Base-by-base conservation (phyloP, 2,329 filamentous ascomycete species). In the Knoxdaviesia proteae region DNA sequence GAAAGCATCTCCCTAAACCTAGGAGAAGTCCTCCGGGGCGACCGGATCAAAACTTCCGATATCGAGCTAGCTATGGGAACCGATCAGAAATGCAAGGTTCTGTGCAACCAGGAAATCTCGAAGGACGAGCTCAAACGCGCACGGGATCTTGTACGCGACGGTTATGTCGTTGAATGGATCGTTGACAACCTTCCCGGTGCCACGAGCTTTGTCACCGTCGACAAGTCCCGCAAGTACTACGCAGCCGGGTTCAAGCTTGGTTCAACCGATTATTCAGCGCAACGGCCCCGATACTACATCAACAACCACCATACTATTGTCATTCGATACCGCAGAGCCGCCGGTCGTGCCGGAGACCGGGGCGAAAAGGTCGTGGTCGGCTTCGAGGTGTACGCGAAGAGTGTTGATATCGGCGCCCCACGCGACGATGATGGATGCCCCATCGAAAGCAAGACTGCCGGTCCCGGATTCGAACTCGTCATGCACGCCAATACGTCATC, bases 121-220 rank as follows among this genome's bases (percentile, higher is more conserved):
- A 68, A 72, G 36, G 64, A 66, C 39, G 79, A 77, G 39, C 58
- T 92, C 45, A 68, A 70, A 50, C 71, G 74, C 54, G 80, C 81
- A 5, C 72, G 71, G 50, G 67, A 86, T 47, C 61, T 93, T 52
- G 77, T 93, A 36, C 71, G 70, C 47, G 72, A 86, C 42, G 82
- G 80, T 34, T 92, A 90, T 56, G 76, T 90, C n/a, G 77, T 78
- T 2, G 84, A 93, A 58, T 93, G 84, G 86, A 92, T 93, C 50
- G 80, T 90, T 48, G 84, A 94, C 58, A 93, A 93, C 52, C 67
- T 94, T 7, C 84, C 86, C 1, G 84, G 84, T 6, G 84, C 84
- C 34, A 92, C 84, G 6, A 87, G 79, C 56, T 92, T 92, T 54
- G 80, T 90, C 32, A 88, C 82, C 0, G 79, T 83, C 34, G 84